Evolutionary conservation across 73 alveolate genomes (phyloP), one percentile per base, ranked within the genome.

Genomic region (Tetrahymena thermophila): DNA sequence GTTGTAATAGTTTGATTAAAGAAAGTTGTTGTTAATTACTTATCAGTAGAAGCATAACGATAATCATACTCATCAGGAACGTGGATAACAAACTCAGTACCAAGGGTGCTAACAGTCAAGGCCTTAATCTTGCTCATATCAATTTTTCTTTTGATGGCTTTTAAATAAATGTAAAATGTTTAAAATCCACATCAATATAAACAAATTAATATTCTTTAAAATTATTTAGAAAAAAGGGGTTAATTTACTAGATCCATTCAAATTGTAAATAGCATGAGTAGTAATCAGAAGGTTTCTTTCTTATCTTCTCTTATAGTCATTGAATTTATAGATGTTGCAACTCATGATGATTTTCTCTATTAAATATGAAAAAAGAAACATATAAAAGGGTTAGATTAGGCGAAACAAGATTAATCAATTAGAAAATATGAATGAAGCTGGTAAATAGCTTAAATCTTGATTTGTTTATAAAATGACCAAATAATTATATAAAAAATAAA

Each of bases 1-100:
- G 28, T 50, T 50, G 23, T 15, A 11, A 50, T 50, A 15, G 10
- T 16, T 14, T 50, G 5, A 16, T 50, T 19, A 50, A 50, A 50
- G 83, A 6, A 50, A 50, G 28, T 0, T 19, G 28, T 50, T 50
- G 1, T 50, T 50, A 19, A 50, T 50, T 96, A 96, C 98, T 96
- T 96, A 34, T 97, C 97, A 35, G 93, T 85, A 5, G 98, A 57
- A 28, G 94, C 93, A 95, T 96, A 97, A 93, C 99, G 85, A 71
- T 97, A 97, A 94, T 98, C 99, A 94, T 98, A 98, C 95, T 97
- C 99, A 34, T 94, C 96, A 31, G 97, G 98, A 34, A 97, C 98
- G 85, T 98, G 99, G 50, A 98, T 85, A 15, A 98, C 98, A 40
- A 98, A 98, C 93, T 98, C 99, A 4, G 95, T 85, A 89, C 96